Base-by-base conservation (phyloP, 768 basidiomycete genomes). In the Pleurotus tuoliensis region DNA sequence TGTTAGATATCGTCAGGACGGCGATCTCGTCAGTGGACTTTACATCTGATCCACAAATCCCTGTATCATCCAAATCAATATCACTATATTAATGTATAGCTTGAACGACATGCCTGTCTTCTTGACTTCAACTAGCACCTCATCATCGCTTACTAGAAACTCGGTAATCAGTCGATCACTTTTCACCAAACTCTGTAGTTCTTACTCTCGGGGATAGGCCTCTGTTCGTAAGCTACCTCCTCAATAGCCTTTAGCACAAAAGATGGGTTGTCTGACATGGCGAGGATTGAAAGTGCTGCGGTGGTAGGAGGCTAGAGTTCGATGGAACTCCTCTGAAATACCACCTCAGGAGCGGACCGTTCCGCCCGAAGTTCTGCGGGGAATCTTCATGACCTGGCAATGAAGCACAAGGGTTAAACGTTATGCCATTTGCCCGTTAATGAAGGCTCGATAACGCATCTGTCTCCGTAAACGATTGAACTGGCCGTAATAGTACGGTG, bases 1-100 rank as follows among this genome's bases (percentile, higher is more conserved):
- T 13, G 37, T 62, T 48, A 56, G 55, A 46, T 55, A 58, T 62
- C 51, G 53, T 56, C 40, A 59, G 48, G 60, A 60, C 61, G 56
- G 15, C 46, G 30, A 47, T 47, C 49, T 18, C 39, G 39, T 40
- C n/a, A n/a, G n/a, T 12, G 62, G 56, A 50, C 18, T 68, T 62
- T 72, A 89, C 89, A 79, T 96, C 93, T 57, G 91, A 93, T 38
- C 93, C 93, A 67, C 92, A 95, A 61, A 95, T 94, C 51, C 93
- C 93, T 91, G 60, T 20, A 45, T 34, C 52, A 11, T 34, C 22
- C 41, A 27, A 57, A 58, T 62, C 37, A 59, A 39, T 11, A 34
- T 11, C 3, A 9, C 30, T 34, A 9, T 34, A 9, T 11, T 11
- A 11, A 34, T 34, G 30, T 11, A 43, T 55, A 48, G 52, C 49